phyloP scores from a whole-genome alignment of 345 rosid species.

The Euphorbia pulcherrima region DNA sequence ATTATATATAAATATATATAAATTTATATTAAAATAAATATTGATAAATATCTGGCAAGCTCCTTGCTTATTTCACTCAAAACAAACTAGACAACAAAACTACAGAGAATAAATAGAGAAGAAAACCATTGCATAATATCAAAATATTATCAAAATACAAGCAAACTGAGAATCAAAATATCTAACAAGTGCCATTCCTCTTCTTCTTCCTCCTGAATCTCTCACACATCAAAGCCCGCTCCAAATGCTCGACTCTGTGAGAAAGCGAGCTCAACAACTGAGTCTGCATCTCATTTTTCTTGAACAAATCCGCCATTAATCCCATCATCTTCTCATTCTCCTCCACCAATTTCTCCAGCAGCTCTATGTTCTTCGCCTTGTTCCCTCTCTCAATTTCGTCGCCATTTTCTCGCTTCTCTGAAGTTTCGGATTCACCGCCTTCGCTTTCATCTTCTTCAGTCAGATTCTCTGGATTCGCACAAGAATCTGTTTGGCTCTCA shows the following conservation, averaged over 20 bases:
- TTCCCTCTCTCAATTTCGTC: not conserved
- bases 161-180: not conserved
- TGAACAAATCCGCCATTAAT: conserved; percentile 41
- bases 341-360: conserved; percentile 45
- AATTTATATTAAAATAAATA: no score
- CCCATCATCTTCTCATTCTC: conserved; percentile 60
- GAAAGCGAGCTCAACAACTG: conserved; percentile 38
- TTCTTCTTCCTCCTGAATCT: conserved; percentile 41
- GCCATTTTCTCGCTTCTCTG: not conserved
- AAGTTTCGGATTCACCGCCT: not conserved
- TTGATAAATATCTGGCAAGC: no score
- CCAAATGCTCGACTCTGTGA: conserved; percentile 52
- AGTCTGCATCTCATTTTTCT: conserved; percentile 49
- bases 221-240: conserved; percentile 47
- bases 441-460: not conserved
- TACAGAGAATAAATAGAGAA: no score
- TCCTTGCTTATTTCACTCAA: no score
- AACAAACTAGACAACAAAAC: no score
- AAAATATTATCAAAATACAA: not conserved
- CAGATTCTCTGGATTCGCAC: conserved; percentile 11
- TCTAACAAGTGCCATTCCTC: conserved; percentile 3
- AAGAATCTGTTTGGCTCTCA: conserved; percentile 23
- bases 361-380: conserved; percentile 26
- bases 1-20: no score
- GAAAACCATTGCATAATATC: no score